Base-by-base conservation (phyloP, 495 filamentous ascomycete genomes). In the Penicillium coprophilum region DNA sequence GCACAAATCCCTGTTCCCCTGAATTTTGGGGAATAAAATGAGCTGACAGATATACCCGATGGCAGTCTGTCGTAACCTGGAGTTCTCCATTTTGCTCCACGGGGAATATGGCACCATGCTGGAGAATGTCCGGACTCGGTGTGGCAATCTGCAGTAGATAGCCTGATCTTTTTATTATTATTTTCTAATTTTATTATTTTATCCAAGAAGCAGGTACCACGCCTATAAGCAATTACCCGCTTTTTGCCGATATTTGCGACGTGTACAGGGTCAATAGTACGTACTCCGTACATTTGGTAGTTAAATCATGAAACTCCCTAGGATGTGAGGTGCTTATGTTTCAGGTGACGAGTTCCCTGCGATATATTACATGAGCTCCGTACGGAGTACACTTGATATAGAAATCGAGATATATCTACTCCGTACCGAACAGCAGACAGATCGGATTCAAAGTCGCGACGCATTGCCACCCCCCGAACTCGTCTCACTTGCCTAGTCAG, bases 241-340 rank as follows among this genome's bases (percentile, higher is more conserved):
- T 36, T 65, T 65, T 65, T 62, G 59, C 62, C 62, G 62, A 65
- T 20, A 44, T 21, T 31, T 48, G 31, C 28, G 28, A 55, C 13
- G 17, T 46, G 52, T 56, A 34, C 15, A 36, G n/a, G n/a, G 30
- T 32, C 4, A 2, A 27, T 27, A 27, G 24, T 27, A 27, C 24
- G 24, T n/a, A 38, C 34, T 28, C 9, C 46, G 21, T 50, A 30
- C 24, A 39, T 39, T 24, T 39, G 36, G 19, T 28, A 3, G n/a
- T n/a, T 5, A n/a, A 19, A 20, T 28, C 21, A 20, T 52, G 50
- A 52, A 52, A 53, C 36, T n/a, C n/a, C n/a, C n/a, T 8, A 32
- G 17, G 27, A 13, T 38, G 8, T 13, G 15, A 20, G 20, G 13
- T 36, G 52, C 28, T 45, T 53, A 28, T 23, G 41, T 46, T 46